phyloP scores from a whole-genome alignment of 139 green algal species.

The Coelastrella sp. region DNA sequence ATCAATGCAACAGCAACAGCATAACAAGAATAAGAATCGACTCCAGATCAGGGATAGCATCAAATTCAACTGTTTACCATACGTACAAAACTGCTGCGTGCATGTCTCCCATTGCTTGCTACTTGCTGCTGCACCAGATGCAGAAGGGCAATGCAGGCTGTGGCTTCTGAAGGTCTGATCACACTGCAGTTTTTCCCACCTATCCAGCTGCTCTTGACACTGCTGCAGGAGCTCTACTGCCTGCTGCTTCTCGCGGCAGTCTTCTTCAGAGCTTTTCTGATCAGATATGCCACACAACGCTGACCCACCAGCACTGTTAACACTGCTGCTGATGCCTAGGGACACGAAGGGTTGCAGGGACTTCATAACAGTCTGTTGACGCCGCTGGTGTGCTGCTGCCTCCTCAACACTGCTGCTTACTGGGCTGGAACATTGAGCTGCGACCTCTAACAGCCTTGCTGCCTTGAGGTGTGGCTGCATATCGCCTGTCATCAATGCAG shows the following conservation, averaged over 20 bases:
- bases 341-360: conserved; percentile 50
- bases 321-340: neutral
- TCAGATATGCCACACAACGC: neutral
- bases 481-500: neutral
- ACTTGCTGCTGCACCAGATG: no score
- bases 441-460: conserved; percentile 14
- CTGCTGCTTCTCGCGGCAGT: conserved; percentile 39
- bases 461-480: neutral
- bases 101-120: no score
- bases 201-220: conserved; percentile 28
- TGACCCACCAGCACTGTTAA: neutral
- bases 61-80: no score
- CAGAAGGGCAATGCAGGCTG: no score
- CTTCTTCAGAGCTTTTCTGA: no score
- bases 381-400: conserved; percentile 25
- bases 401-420: neutral
- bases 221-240: conserved; percentile 24
- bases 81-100: no score
- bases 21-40: no score
- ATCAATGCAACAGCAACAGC: no score
- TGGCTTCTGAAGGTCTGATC: no score
- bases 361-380: conserved; percentile 26
- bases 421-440: neutral
- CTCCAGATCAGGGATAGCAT: no score
- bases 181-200: no score